A percentile compares a stretch with the other conserved stretches of the same genome.
These are phyloP conservation scores for Lactuca sativa DNA, from an alignment of 129 eudicot species.

Conservation along the genomic window DNA sequence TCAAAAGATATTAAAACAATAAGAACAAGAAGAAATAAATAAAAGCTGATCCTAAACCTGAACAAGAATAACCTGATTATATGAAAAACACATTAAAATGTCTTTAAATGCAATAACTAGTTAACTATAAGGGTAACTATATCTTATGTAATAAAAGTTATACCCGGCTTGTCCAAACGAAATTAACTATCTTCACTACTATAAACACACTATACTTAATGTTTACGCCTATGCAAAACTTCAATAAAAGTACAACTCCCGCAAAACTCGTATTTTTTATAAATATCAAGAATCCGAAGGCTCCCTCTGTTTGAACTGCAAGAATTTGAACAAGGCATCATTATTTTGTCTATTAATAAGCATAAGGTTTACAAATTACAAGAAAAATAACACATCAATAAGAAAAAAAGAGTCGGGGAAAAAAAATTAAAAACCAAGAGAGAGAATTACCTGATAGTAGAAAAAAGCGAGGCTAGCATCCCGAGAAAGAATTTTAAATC, in stretches of 20 bases:
- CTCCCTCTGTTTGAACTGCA: slow-evolving; percentile 3
- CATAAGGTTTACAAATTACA: neutral
- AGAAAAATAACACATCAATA: neutral
- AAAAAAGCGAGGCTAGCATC: neutral
- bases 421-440: neutral
- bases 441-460: slow-evolving; percentile 15
- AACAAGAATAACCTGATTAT: neutral
- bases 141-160: neutral
- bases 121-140: neutral
- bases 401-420: neutral
- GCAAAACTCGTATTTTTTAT: neutral
- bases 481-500: slow-evolving; percentile 23
- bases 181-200: neutral
- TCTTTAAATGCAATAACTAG: neutral
- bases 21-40: too few relatives aligned
- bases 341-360: neutral
- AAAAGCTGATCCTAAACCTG: too few relatives aligned
- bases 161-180: neutral
- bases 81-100: neutral
- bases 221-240: neutral
- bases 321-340: neutral
- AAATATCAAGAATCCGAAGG: neutral
- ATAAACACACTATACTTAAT: neutral
- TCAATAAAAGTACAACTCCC: neutral
- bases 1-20: too few relatives aligned